A percentile compares a stretch with the other conserved stretches of the same genome.
These are phyloP conservation scores for Ziziphus jujuba DNA, from an alignment of 306 rosid species.

Conservation along the genomic window DNA sequence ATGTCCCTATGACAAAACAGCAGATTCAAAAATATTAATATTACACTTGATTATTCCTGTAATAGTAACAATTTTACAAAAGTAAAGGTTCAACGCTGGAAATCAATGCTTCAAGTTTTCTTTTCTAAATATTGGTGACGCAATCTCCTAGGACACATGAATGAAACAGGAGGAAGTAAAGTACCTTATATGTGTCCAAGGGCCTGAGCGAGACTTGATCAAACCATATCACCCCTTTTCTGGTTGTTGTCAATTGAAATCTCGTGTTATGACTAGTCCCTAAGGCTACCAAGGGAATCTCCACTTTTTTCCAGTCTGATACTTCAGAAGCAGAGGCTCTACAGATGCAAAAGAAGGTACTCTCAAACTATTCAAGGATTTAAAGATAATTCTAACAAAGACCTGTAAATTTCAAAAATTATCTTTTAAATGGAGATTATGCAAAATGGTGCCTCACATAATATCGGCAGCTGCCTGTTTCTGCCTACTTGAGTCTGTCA, in stretches of 20 bases:
- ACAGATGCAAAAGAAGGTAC: constrained; percentile 27
- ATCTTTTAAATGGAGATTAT: not conserved
- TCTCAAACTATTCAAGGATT: not conserved
- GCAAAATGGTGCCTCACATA: constrained; percentile 47
- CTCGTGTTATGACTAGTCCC: constrained; percentile 46
- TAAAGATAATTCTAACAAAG: constrained; percentile 4
- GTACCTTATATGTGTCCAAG: constrained; percentile 49
- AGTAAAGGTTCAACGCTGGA: no score
- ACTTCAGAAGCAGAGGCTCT: constrained; percentile 62
- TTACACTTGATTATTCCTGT: not conserved
- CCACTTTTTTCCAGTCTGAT: constrained; percentile 46
- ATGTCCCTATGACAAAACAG: constrained; percentile 61
- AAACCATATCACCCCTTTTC: constrained; percentile 51
- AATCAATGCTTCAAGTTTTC: no score
- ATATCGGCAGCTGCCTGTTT: constrained; percentile 54
- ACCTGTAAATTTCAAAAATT: constrained; percentile 6
- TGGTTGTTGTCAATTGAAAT: constrained; percentile 51
- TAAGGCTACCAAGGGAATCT: constrained; percentile 42
- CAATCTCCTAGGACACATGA: not conserved
- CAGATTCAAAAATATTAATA: constrained; percentile 18
- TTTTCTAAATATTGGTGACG: not conserved
- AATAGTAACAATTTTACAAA: not conserved
- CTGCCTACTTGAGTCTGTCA: constrained; percentile 55
- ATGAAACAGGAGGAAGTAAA: not conserved
- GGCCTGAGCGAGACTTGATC: constrained; percentile 66